Evolutionary conservation across 108 stramenopile genomes (phyloP).

Genomic region (Cylindrotheca closterium): DNA sequence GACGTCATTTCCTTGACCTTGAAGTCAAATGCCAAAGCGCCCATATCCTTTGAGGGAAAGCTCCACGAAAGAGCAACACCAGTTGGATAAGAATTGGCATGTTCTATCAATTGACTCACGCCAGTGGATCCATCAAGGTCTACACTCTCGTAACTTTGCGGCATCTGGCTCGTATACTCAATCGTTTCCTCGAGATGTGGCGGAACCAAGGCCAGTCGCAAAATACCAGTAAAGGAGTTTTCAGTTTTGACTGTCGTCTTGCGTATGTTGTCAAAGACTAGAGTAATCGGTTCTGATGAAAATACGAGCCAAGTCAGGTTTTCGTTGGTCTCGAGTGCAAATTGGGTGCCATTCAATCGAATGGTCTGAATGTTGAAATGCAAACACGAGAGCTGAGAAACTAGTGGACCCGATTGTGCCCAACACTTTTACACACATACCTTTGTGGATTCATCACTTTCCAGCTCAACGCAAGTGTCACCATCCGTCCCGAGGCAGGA

Average conservation of each 20-base stretch:
- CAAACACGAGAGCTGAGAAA: too few species aligned
- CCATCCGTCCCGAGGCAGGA: conserved; percentile 40
- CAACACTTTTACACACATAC: too few species aligned
- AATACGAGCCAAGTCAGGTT: conserved; percentile 66
- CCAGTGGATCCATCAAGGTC: conserved; percentile 43
- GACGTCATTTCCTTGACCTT: conserved; percentile 41
- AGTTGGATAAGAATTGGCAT: conserved; percentile 65
- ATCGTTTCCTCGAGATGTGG: conserved; percentile 6
- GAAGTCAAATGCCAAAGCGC: conserved; percentile 55
- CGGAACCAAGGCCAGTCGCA: conserved; percentile 69
- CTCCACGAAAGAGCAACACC: conserved; percentile 57
- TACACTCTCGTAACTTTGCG: not conserved
- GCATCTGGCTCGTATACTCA: not conserved
- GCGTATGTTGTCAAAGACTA: conserved; percentile 42
- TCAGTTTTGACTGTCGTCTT: conserved; percentile 36
- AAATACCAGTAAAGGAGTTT: conserved; percentile 45
- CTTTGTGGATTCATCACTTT: too few species aligned
- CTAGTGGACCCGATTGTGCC: too few species aligned
- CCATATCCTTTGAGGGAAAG: conserved; percentile 13
- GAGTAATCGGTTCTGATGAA: conserved; percentile 63
- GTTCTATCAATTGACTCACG: conserved; percentile 63
- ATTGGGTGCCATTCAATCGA: conserved; percentile 43
- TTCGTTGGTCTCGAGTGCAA: conserved; percentile 65
- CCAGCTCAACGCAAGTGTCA: conserved; percentile 11
- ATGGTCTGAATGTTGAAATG: conserved; percentile 1